Base-by-base conservation (phyloP, 495 filamentous ascomycete species). In the Aspergillus baeticus region DNA sequence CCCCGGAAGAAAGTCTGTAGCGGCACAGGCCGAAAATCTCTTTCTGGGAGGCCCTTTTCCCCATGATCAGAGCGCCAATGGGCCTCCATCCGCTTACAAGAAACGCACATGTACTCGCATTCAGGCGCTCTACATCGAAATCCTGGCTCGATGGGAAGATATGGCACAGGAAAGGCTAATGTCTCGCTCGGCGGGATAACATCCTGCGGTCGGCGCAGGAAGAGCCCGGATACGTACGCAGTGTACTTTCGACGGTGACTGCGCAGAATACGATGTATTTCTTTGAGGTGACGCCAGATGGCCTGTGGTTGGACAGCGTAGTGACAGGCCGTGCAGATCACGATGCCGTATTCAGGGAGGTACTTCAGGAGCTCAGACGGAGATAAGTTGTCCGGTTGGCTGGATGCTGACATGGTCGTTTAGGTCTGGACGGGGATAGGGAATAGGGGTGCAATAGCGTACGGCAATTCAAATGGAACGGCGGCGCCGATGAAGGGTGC, bases 281-380 rank as follows among this genome's bases (percentile, higher is more conserved):
- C 71, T 50, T 76, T 76, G 23, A 76, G 54, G 54, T 76, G 71
- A 6, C 73, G 66, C 10, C 51, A 10, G 17, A 76, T 60, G 8
- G 62, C 73, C 10, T 44, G 52, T 10, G 71, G 71, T 48, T 74
- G 71, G 18, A 76, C 56, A 2, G 73, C 73, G 45, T 73, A 72
- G 21, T 34, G 53, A 44, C 71, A 76, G 26, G 26, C 4, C 4
- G 26, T 29, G 26, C 26, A 29, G 26, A 29, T 29, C 3, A 29
- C 26, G 26, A 29, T 8, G 26, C 26, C 26, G 8, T 29, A 29
- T 4, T 29, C 26, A 29, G 26, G 26, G 4, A 29, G 26, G 26
- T 29, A 29, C 26, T 29, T 29, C 4, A 29, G 26, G 4, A 29
- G 26, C 8, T 29, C 26, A 8, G 26, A 8, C 26, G 26, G 26